These are phyloP conservation scores for Scedosporium minutisporum DNA, from an alignment of 2,329 filamentous ascomycete species.

Conservation along the genomic window DNA sequence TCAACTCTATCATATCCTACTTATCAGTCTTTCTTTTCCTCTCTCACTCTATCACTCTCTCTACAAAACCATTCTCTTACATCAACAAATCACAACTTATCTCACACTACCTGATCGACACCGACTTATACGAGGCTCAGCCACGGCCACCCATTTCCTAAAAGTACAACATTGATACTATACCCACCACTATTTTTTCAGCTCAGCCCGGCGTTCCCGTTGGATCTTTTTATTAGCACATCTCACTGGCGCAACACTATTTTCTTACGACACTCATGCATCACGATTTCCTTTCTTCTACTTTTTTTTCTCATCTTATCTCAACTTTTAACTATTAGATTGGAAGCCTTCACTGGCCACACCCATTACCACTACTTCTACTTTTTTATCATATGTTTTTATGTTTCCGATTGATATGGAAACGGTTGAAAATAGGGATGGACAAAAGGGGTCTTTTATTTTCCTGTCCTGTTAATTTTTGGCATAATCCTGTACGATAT, in stretches of 20 bases:
- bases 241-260: background rate
- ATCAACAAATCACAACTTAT: background rate
- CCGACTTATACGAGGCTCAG: background rate
- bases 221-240: background rate
- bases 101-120: background rate
- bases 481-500: background rate
- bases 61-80: background rate
- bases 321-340: background rate
- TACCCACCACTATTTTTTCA: background rate
- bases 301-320: background rate
- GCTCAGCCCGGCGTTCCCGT: background rate
- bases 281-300: background rate
- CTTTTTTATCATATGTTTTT: background rate
- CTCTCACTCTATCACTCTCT: background rate
- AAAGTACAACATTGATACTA: background rate
- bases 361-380: background rate
- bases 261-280: background rate
- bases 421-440: background rate
- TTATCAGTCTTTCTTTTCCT: background rate
- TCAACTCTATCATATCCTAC: background rate
- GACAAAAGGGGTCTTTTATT: background rate
- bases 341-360: background rate
- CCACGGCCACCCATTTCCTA: background rate
- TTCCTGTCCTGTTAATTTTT: background rate
- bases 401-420: background rate